Percentiles rank a stretch among this genome's conserved stretches.
Conservation (phyloP, 148 eudicot species). For the Vaccinium darrowii region DNA sequence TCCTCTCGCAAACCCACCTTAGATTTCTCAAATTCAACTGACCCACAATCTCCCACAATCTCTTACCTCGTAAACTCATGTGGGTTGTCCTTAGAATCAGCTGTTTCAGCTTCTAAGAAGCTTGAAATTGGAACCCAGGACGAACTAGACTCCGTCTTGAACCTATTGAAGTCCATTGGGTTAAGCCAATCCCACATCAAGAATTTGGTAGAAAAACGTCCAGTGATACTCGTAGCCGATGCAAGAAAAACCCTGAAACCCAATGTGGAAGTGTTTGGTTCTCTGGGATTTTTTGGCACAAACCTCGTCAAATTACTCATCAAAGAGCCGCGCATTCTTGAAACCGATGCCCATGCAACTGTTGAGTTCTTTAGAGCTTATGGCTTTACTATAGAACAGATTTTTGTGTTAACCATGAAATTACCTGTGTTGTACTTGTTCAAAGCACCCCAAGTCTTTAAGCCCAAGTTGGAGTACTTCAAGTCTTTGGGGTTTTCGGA, state of each 20-base stretch:
- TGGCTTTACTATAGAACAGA: slow-evolving; percentile 16
- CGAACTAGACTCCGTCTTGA: slow-evolving; percentile 6
- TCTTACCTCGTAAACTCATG: slow-evolving; percentile 15
- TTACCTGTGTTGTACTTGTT: neutral
- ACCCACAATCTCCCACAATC: slow-evolving; percentile 14
- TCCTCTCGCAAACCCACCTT: neutral
- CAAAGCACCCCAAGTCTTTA: neutral
- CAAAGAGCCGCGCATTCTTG: slow-evolving; percentile 8
- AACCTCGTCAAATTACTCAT: slow-evolving; percentile 3
- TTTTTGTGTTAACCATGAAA: slow-evolving; percentile 11
- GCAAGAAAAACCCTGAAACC: slow-evolving; percentile 7
- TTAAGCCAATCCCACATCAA: slow-evolving; percentile 2
- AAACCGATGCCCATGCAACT: neutral
- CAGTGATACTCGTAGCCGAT: slow-evolving; percentile 11
- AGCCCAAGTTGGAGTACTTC: slow-evolving; percentile 25
- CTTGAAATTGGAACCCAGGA: slow-evolving; percentile 9
- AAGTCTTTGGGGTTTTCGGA: slow-evolving; percentile 16
- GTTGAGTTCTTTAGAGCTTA: slow-evolving; percentile 13
- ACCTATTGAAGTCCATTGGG: slow-evolving; percentile 15
- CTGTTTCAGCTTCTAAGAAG: slow-evolving; percentile 19
- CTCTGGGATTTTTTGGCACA: slow-evolving; percentile 15
- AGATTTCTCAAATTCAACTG: neutral
- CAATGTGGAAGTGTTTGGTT: slow-evolving; percentile 12
- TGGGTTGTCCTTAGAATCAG: slow-evolving; percentile 22
- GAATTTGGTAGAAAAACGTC: slow-evolving; percentile 6